Evolutionary conservation across 73 alveolate genomes (phyloP).

Genomic region (Paramecium sexaurelia): DNA sequence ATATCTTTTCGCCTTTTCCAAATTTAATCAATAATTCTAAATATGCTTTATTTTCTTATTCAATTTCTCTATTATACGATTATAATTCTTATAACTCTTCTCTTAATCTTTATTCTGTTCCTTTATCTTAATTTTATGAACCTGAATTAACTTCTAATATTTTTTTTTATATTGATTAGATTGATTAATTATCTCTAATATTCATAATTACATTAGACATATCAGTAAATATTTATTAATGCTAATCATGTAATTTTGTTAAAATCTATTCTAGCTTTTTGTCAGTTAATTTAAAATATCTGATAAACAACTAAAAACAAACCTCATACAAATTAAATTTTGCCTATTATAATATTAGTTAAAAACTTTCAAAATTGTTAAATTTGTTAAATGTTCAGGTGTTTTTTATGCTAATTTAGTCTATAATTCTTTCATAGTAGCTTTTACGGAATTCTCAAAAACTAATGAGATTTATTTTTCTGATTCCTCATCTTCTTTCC

Average conservation of each 20-base stretch:
- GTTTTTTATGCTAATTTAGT: constrained; percentile 49
- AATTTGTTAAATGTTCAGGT: constrained; percentile 44
- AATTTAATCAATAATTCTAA: constrained; percentile 58
- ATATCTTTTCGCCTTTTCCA: constrained; percentile 41
- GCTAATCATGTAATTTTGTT: constrained; percentile 58
- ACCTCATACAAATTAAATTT: constrained; percentile 69
- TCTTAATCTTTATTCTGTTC: constrained; percentile 54
- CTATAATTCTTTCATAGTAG: constrained; percentile 74
- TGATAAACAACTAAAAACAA: constrained; percentile 66
- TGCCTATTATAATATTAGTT: constrained; percentile 53
- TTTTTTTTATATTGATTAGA: not conserved
- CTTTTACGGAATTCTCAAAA: constrained; percentile 76
- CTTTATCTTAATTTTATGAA: not conserved
- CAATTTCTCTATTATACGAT: constrained; percentile 44
- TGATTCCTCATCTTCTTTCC: constrained; percentile 63
- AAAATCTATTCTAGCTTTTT: constrained; percentile 61
- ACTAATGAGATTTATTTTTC: constrained; percentile 81
- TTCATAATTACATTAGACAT: constrained; percentile 16
- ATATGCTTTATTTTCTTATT: constrained; percentile 71
- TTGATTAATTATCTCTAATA: constrained; percentile 36
- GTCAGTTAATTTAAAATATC: constrained; percentile 66
- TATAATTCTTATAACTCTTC: constrained; percentile 67
- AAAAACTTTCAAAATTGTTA: constrained; percentile 13
- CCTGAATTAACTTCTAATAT: not conserved
- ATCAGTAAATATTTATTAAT: constrained; percentile 47